Evolutionary conservation across 2,329 filamentous ascomycete species (phyloP).

Genomic region (Alternaria incomplexa): DNA sequence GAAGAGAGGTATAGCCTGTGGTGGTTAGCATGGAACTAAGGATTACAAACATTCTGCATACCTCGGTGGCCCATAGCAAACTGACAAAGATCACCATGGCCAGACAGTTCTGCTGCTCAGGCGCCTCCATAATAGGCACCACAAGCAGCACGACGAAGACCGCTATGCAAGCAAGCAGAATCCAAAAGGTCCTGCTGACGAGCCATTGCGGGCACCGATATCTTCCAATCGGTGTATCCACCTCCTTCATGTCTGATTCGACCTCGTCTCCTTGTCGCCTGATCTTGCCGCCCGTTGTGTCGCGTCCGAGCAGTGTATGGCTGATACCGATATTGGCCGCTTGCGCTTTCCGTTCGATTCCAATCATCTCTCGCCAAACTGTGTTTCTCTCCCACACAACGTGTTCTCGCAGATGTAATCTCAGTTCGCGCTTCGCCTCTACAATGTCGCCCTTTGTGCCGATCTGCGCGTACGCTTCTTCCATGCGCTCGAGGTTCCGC

Average conservation of each 20-base stretch:
- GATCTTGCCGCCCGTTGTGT: conserved; percentile 69
- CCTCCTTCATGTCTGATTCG: conserved; percentile 68
- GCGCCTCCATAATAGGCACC: conserved; percentile 80
- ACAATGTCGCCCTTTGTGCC: conserved; percentile 81
- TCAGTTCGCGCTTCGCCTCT: conserved; percentile 81
- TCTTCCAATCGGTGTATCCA: conserved; percentile 80
- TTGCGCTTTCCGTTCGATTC: conserved; percentile 92
- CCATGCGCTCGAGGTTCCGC: conserved; percentile 74
- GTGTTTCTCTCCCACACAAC: conserved; percentile 99
- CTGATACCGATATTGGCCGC: conserved; percentile 85
- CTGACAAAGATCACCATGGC: conserved; percentile 94
- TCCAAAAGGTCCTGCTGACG: conserved; percentile 80
- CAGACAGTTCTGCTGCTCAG: conserved; percentile 94
- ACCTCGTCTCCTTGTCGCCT: conserved; percentile 85
- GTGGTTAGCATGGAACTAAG: conserved; percentile 20
- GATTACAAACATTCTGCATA: conserved; percentile 41
- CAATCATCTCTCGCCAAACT: conserved; percentile 98
- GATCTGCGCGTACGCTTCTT: conserved; percentile 78
- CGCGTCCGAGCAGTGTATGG: conserved; percentile 78
- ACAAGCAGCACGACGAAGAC: conserved; percentile 77
- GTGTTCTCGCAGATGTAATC: conserved; percentile 91
- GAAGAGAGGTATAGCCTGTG: conserved; percentile 89
- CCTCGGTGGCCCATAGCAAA: conserved; percentile 94
- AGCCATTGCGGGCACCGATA: conserved; percentile 82
- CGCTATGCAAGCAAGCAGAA: conserved; percentile 71